Evolutionary conservation across 1,139 yeast species (phyloP).

Genomic region (Diutina ranongensis): DNA sequence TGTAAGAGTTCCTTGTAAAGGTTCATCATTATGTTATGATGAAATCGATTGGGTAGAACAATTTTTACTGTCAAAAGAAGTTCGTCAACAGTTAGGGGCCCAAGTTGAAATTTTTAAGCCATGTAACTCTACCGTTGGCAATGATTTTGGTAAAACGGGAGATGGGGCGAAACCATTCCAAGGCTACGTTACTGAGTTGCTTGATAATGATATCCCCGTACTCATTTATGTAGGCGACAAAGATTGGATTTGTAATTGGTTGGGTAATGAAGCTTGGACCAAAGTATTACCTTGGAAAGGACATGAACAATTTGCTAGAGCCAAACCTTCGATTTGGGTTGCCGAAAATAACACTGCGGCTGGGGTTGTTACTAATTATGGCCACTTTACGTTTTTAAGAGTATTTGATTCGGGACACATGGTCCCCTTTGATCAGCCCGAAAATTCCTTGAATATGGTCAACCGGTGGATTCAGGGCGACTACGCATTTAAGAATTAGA

Average conservation of each 20-base stretch:
- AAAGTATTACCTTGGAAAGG: conserved; percentile 58
- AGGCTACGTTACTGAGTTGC: conserved; percentile 49
- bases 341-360: conserved; percentile 17
- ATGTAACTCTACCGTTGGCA: conserved; percentile 76
- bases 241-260: conserved; percentile 80
- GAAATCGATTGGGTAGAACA: conserved; percentile 54
- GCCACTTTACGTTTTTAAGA: conserved; percentile 48
- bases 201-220: conserved; percentile 53
- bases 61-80: conserved; percentile 57
- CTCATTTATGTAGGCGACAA: conserved; percentile 79
- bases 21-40: conserved; percentile 59
- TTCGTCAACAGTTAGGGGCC: conserved; percentile 79
- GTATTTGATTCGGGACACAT: conserved; percentile 62
- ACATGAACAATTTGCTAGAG: conserved; percentile 33
- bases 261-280: conserved; percentile 77
- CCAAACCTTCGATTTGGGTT: neutral
- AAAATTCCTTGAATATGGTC: conserved; percentile 60
- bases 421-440: conserved; percentile 80
- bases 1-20: conserved; percentile 77
- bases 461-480: conserved; percentile 64
- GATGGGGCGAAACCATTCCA: conserved; percentile 88
- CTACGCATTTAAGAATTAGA: conserved; percentile 14
- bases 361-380: conserved; percentile 46
- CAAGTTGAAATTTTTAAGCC: conserved; percentile 76
- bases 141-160: conserved; percentile 75